These are phyloP conservation scores for Metarhizium anisopliae DNA, from an alignment of 2,329 filamentous ascomycete species.

Conservation along the genomic window DNA sequence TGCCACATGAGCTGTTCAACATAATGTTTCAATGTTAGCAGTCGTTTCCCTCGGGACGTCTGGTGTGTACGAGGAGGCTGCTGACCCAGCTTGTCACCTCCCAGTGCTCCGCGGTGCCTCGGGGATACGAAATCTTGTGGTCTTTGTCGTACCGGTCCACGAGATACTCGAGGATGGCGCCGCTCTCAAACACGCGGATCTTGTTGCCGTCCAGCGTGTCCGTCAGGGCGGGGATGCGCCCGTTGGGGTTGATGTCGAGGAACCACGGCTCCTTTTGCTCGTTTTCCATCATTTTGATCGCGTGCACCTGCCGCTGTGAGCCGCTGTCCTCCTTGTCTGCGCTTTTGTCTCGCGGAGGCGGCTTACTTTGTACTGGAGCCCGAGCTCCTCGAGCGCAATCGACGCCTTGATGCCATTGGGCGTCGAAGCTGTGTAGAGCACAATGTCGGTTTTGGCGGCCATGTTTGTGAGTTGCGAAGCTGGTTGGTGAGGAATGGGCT, in stretches of 20 bases:
- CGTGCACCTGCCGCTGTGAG: constrained; percentile 33
- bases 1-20: constrained; percentile 52
- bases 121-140: constrained; percentile 73
- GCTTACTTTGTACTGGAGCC: constrained; percentile 64
- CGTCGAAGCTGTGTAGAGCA: constrained; percentile 73
- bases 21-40: constrained; percentile 12
- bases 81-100: constrained; percentile 70
- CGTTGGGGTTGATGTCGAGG: constrained; percentile 85
- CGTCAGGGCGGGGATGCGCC: constrained; percentile 79
- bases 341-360: constrained; percentile 2
- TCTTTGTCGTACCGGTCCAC: constrained; percentile 73
- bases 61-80: neutral
- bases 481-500: neutral
- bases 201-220: constrained; percentile 69
- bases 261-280: constrained; percentile 84
- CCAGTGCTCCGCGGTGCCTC: constrained; percentile 63
- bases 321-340: neutral
- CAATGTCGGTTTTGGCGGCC: constrained; percentile 48
- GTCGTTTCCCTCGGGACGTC: constrained; percentile 14
- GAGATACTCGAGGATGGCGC: constrained; percentile 77
- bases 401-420: constrained; percentile 88
- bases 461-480: neutral
- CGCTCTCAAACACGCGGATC: constrained; percentile 75
- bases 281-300: constrained; percentile 64
- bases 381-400: constrained; percentile 78